phyloP scores from a whole-genome alignment of 1,139 yeast species.

The Diutina ranongensis region DNA sequence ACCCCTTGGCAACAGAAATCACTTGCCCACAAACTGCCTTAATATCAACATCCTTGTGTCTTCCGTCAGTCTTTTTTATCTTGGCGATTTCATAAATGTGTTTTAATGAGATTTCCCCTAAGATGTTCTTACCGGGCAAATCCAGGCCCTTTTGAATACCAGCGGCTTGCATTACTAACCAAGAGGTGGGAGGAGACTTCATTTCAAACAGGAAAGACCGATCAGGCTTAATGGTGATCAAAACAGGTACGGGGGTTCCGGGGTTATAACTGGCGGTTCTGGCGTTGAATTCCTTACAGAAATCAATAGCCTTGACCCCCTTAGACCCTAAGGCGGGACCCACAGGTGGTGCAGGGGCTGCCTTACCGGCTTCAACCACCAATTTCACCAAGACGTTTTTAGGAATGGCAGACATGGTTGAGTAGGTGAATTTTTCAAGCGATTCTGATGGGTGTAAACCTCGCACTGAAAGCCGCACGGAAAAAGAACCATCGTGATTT shows the following conservation, averaged over 20 bases:
- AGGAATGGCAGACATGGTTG: constrained; percentile 13
- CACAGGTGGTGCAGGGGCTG: constrained; percentile 98
- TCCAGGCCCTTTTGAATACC: constrained; percentile 75
- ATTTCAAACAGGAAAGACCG: constrained; percentile 77
- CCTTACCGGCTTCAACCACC: constrained; percentile 97
- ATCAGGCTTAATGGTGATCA: constrained; percentile 83
- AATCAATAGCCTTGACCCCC: constrained; percentile 97
- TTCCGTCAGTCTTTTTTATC: constrained; percentile 77
- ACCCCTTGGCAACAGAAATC: constrained; percentile 75
- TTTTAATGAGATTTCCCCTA: constrained; percentile 72
- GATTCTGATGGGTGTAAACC: too few relatives aligned
- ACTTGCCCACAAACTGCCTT: constrained; percentile 74
- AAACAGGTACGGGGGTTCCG: constrained; percentile 83
- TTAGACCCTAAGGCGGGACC: constrained; percentile 98
- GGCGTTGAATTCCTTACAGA: constrained; percentile 96
- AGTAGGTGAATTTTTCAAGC: not conserved
- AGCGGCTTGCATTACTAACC: constrained; percentile 75
- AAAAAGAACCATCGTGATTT: too few relatives aligned
- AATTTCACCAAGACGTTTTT: constrained; percentile 62
- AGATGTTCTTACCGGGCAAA: constrained; percentile 31
- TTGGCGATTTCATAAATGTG: constrained; percentile 93
- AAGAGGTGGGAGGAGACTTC: constrained; percentile 89
- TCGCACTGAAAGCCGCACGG: not conserved
- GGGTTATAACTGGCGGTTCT: constrained; percentile 80
- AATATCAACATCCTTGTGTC: constrained; percentile 61